These are phyloP conservation scores for Xerocomellus dryophilus DNA, from an alignment of 768 basidiomycete species.

Conservation along the genomic window DNA sequence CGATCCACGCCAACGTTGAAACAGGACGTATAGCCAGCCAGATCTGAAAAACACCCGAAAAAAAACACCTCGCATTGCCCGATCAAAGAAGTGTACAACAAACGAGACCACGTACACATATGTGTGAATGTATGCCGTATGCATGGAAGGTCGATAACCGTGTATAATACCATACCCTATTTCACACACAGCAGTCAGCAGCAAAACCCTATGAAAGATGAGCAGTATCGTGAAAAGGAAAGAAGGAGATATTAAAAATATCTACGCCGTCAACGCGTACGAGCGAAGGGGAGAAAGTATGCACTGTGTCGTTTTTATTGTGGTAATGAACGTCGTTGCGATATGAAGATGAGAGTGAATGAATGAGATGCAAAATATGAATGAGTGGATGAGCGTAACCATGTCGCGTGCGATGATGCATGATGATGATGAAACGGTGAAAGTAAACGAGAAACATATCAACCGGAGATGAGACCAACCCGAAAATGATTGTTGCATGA, in stretches of 20 bases:
- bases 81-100: background rate
- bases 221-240: background rate
- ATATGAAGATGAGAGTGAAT: constrained; percentile 1
- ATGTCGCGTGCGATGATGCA: constrained; percentile 17
- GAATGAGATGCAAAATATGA: constrained; percentile 14
- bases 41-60: background rate
- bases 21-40: background rate
- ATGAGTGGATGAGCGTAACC: constrained; percentile 12
- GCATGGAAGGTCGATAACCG: constrained; percentile 4
- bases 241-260: background rate
- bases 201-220: constrained; percentile 11
- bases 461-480: background rate
- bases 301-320: constrained; percentile 2
- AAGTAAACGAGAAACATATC: constrained; percentile 7
- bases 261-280: constrained; percentile 13
- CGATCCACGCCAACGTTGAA: background rate
- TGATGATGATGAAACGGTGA: constrained; percentile 6
- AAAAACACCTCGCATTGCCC: constrained; percentile 2
- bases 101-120: background rate
- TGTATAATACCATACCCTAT: constrained; percentile 16
- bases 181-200: constrained; percentile 5
- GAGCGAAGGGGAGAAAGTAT: background rate
- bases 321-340: constrained; percentile 4
- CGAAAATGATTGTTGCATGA: constrained; percentile 12
- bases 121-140: constrained; percentile 5